phyloP scores from a whole-genome alignment of 164 flowering plant genomes.

The Paratinospora sagittata region DNA sequence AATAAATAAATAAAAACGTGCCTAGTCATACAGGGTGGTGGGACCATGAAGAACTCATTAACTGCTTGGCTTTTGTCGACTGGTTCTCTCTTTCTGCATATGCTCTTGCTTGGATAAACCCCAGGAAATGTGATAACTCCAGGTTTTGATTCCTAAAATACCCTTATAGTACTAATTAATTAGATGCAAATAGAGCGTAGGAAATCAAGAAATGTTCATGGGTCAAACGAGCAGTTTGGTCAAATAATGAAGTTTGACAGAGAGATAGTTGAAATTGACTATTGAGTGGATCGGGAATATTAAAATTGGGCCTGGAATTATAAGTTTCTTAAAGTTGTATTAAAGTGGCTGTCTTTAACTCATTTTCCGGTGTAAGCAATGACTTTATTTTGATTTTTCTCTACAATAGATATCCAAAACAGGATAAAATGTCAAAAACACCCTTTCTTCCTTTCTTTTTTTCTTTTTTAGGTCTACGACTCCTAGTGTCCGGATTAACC shows the following conservation, averaged over 20 bases:
- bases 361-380: constrained; percentile 15
- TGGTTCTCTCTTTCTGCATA: constrained; percentile 1
- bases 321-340: background rate
- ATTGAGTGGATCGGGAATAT: background rate
- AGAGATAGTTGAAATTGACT: background rate
- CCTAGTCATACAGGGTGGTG: background rate
- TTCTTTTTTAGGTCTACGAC: no score
- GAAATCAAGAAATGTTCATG: background rate
- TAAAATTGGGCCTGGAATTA: background rate
- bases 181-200: background rate
- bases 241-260: background rate
- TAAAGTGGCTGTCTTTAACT: constrained; percentile 10
- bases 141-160: background rate
- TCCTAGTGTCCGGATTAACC: no score
- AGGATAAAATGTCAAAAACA: constrained; percentile 10
- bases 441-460: no score
- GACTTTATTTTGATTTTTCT: background rate
- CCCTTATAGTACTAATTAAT: background rate
- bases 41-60: constrained; percentile 10
- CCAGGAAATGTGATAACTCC: background rate
- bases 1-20: background rate
- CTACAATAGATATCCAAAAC: background rate
- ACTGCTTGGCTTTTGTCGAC: constrained; percentile 12
- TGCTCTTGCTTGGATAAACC: background rate
- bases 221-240: background rate